phyloP scores from a whole-genome alignment of 2,329 filamentous ascomycete species.

The Sordariomycetes sp. region DNA sequence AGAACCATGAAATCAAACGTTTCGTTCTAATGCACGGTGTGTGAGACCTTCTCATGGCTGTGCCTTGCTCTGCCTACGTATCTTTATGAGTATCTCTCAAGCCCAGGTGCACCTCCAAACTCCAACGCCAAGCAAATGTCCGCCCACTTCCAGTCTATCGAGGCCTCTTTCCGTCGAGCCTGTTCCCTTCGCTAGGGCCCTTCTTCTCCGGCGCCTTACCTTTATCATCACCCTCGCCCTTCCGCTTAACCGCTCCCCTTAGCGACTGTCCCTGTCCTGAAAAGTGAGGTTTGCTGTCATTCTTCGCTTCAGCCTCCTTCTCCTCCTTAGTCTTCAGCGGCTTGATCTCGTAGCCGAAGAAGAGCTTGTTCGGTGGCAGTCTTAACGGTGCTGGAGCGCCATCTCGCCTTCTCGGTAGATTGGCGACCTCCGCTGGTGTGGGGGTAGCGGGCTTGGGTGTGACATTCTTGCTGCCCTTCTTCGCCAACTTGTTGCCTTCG shows the following conservation, averaged over 20 bases:
- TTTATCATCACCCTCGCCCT: slow-evolving; percentile 43
- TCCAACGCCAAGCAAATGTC: neutral
- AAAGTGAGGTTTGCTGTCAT: slow-evolving; percentile 65
- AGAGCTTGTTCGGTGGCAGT: slow-evolving; percentile 80
- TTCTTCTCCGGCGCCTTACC: slow-evolving; percentile 38
- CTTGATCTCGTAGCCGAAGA: slow-evolving; percentile 92
- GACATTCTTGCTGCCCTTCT: slow-evolving; percentile 63
- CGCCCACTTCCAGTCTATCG: slow-evolving; percentile 13
- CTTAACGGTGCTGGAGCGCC: slow-evolving; percentile 83
- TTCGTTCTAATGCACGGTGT: no score
- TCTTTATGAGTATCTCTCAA: neutral
- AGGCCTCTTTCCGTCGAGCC: slow-evolving; percentile 31
- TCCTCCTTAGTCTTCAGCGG: slow-evolving; percentile 74
- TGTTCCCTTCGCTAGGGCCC: slow-evolving; percentile 28
- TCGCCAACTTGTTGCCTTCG: slow-evolving; percentile 76
- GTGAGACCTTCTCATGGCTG: no score
- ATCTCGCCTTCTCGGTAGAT: slow-evolving; percentile 33
- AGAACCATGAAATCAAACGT: no score
- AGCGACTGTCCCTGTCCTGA: slow-evolving; percentile 79
- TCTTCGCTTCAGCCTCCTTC: slow-evolving; percentile 52
- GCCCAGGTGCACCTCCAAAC: neutral
- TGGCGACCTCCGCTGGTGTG: slow-evolving; percentile 29
- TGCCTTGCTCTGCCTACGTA: no score
- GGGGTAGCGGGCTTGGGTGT: slow-evolving; percentile 64
- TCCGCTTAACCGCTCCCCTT: slow-evolving; percentile 61